phyloP scores from a whole-genome alignment of 2,329 filamentous ascomycete species.

The Fusarium palustre region DNA sequence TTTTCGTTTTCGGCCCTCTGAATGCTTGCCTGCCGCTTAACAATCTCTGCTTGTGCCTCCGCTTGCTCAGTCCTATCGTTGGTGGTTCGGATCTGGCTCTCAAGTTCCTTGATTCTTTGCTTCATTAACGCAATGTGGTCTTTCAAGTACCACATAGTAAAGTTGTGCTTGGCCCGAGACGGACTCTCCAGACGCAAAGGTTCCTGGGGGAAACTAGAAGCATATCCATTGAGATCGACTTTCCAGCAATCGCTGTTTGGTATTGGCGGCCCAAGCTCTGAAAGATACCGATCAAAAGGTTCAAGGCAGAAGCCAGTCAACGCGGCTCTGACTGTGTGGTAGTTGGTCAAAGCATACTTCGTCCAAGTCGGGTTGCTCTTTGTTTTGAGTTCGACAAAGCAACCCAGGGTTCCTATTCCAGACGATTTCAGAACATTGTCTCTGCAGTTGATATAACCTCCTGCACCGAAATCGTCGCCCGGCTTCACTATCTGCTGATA shows the following conservation, averaged over 20 bases:
- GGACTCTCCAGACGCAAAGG: not conserved
- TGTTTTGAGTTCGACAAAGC: not conserved
- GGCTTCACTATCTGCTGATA: not conserved
- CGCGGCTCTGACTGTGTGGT: not conserved
- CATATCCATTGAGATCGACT: not conserved
- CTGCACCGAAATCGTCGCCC: not conserved
- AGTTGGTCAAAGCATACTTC: not conserved
- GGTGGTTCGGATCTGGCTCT: not conserved
- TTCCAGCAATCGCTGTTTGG: not conserved
- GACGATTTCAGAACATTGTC: not conserved
- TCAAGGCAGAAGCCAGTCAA: not conserved
- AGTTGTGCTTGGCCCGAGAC: not conserved
- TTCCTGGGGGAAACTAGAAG: too few species aligned
- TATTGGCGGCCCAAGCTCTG: not conserved
- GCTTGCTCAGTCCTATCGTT: too few species aligned
- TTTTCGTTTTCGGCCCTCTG: too few species aligned
- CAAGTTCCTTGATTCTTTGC: not conserved
- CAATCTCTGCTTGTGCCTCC: too few species aligned
- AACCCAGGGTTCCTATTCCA: not conserved
- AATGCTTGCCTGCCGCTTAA: too few species aligned
- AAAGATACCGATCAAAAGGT: not conserved
- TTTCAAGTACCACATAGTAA: not conserved
- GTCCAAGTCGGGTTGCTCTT: not conserved
- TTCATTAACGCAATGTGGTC: accelerated
- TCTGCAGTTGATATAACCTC: not conserved